These are phyloP conservation scores for Carex littledalei DNA, from an alignment of 176 grass and related monocot genomes.

Conservation along the genomic window DNA sequence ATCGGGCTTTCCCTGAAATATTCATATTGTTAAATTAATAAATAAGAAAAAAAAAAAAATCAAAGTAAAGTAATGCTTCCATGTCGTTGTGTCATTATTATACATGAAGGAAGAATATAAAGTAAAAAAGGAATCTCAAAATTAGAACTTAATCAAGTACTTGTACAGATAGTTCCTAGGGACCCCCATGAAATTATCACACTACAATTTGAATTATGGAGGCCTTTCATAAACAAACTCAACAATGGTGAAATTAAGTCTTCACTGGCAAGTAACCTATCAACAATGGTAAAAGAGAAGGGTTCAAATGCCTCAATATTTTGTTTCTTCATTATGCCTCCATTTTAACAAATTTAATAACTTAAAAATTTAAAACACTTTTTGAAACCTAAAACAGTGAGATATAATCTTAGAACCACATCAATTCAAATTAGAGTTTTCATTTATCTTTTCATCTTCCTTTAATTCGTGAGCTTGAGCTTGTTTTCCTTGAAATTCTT, in stretches of 20 bases:
- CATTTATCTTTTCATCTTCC: too few relatives aligned
- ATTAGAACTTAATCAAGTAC: neutral
- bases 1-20: slow-evolving; percentile 57
- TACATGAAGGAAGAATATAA: neutral
- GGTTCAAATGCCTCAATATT: too few relatives aligned
- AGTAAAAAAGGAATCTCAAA: neutral
- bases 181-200: neutral
- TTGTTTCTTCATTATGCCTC: too few relatives aligned
- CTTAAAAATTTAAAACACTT: too few relatives aligned
- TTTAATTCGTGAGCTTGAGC: too few relatives aligned
- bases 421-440: too few relatives aligned
- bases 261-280: neutral
- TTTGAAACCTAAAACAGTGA: too few relatives aligned
- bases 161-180: neutral
- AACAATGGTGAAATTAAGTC: neutral
- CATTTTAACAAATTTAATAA: too few relatives aligned
- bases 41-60: neutral
- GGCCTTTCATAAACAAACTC: neutral
- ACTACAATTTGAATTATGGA: neutral
- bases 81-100: neutral
- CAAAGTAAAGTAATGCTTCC: neutral
- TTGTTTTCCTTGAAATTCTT: too few relatives aligned
- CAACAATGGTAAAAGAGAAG: neutral
- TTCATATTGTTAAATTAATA: neutral
- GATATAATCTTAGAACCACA: too few relatives aligned